Evolutionary conservation across 257 asterid species (phyloP), one percentile per base, ranked within the genome.

Genomic region (Solanum chilense): DNA sequence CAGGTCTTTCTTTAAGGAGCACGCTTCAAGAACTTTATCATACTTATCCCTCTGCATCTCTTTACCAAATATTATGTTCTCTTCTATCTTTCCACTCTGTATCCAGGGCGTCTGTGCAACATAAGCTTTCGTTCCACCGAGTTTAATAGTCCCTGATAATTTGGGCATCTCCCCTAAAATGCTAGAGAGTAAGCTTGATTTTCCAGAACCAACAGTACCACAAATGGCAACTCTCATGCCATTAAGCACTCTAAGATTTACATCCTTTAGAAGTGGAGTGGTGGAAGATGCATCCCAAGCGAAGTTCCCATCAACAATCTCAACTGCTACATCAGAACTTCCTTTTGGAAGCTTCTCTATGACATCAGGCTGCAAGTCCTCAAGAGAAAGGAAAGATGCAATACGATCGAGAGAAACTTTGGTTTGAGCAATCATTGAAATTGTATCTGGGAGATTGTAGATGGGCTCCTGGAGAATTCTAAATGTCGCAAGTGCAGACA

Each of bases 131-230:
- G 92, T 70, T 27, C 98, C 97, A 64, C 92, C 62, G 6, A 95
- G 69, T 86, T 89, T 92, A 74, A 95, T 85, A 15, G 82, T 87
- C 37, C 99, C 98, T 25, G 97, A 95, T 68, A 96, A 4, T 86
- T 95, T 94, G 7, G 94, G 96, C 92, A 96, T 90, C 89, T 96
- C 98, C 33, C 98, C 97, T 75, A 95, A 90, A 47, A 96, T 90
- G 88, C 95, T 89, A 2, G 98, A 94, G 39, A 96, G 95, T 74
- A 96, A 91, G 91, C 99, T 95, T 71, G 99, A 96, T 91, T 96
- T 96, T 9, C 99, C 99, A 25, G 96, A 92, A 87, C 98, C 98
- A 87, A 97, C 98, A n/a, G 94, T 89, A 66, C 99, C 99, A 91
- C 99, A 95, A 64, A 96, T 64, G 23, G 99, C 98, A 85, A 96